phyloP scores from a whole-genome alignment of 2,329 filamentous ascomycete species.

The Xylariaceae sp. region DNA sequence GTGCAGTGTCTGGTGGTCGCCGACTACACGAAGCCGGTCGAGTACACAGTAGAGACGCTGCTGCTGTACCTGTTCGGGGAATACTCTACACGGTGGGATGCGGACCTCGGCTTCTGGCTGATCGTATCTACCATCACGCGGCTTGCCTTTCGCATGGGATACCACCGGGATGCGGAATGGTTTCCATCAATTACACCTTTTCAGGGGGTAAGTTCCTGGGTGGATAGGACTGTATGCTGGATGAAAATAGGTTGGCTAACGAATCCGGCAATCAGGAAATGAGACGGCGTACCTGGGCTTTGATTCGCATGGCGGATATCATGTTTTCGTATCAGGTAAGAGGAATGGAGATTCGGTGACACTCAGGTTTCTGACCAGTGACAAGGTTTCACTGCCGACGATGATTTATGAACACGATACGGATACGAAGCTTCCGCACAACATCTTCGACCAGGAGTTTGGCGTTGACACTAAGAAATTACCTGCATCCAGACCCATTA shows the following conservation, averaged over 20 bases:
- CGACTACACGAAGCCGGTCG: conserved; percentile 68
- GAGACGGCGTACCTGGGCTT: conserved; percentile 59
- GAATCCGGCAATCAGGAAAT: conserved; percentile 48
- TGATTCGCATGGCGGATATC: conserved; percentile 65
- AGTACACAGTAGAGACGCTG: conserved; percentile 72
- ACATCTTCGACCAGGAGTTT: conserved; percentile 76
- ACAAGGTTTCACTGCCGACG: conserved; percentile 46
- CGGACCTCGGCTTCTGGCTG: conserved; percentile 59
- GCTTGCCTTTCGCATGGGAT: conserved; percentile 61
- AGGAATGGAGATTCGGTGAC: too few relatives aligned
- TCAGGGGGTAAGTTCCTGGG: conserved; percentile 47
- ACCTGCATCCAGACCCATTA: conserved; percentile 58
- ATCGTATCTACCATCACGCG: conserved; percentile 49
- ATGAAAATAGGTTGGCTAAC: conserved; percentile 7
- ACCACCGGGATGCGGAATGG: conserved; percentile 70
- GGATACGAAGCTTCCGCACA: conserved; percentile 67
- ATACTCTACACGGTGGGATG: conserved; percentile 64
- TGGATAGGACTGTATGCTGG: not conserved
- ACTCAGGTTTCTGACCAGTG: conserved; percentile 8
- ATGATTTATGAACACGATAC: conserved; percentile 71
- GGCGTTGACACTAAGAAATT: conserved; percentile 59
- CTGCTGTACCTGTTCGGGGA: conserved; percentile 70
- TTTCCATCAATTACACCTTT: conserved; percentile 66
- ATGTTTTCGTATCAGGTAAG: conserved; percentile 69
- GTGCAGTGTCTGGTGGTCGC: conserved; percentile 71